Evolutionary conservation across 805 yeast genomes (phyloP), one percentile per base, ranked within the genome.

Genomic region (Debaryomyces castellii): DNA sequence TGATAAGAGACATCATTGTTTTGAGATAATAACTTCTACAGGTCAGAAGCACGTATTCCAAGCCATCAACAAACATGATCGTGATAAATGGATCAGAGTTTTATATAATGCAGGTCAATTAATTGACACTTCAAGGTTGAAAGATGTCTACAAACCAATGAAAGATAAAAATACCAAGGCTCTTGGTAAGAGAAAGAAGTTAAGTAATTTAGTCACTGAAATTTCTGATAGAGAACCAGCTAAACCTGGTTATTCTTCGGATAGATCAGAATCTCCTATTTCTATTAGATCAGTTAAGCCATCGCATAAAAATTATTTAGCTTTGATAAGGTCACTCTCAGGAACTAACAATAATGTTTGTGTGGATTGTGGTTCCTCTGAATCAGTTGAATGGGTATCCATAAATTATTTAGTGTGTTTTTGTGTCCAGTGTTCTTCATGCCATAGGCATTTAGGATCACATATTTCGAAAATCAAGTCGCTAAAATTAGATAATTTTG

Each of bases 391-490:
- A 53, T 91, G 97, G 97, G 77, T 92, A 3, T 87, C 96, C 0
- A 72, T 89, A 47, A 90, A 87, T 55, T 64, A 85, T 35, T 64
- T 89, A 44, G 81, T 82, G 23, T 80, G 85, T 3, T 71, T 92
- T 21, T 91, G 98, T 63, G 83, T 89, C 38, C 82, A 83, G 41
- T 91, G 98, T 57, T 83, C 96, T 0, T 90, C 96, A 0, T 82
- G 84, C n/a, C 97, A 91, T 63, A 73, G 97, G 45, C 83, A 89
- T 17, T 64, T 92, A 59, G 97, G 97, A 0, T 76, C 96, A 0
- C 90, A 86, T 51, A 75, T 89, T 4, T 80, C 94, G 5, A 89
- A 86, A 59, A 80, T 91, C 3, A 74, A 88, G 51, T 88, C 96
- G 0, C 69, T 91, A 44, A 83, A 80, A n/a, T 68, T 88, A 38